Conservation (phyloP, 2,329 filamentous ascomycete genomes). For the Blastomyces emzantsi region DNA sequence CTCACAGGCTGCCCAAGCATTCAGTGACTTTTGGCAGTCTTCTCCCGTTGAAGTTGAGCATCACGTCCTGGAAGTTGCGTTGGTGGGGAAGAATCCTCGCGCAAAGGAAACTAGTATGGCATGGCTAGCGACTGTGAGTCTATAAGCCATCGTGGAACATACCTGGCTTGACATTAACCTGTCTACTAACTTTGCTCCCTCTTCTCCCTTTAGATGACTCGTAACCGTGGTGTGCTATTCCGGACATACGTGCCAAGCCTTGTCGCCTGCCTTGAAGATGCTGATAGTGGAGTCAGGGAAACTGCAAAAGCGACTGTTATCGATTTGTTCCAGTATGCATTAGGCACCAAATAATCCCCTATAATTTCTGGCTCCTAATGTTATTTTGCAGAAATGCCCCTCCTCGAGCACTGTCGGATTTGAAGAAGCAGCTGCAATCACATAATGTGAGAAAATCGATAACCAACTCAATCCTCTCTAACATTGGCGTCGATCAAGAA, state of each 20-base stretch:
- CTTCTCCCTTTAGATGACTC: slow-evolving; percentile 56
- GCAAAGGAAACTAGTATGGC: slow-evolving; percentile 78
- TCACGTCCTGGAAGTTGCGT: slow-evolving; percentile 65
- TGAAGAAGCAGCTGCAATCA: slow-evolving; percentile 76
- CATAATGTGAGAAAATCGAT: slow-evolving; percentile 83
- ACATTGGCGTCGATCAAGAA: slow-evolving; percentile 45
- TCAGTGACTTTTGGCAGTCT: slow-evolving; percentile 66
- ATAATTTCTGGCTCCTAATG: background rate
- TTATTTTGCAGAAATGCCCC: slow-evolving; percentile 55
- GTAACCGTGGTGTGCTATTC: slow-evolving; percentile 69
- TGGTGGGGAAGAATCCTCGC: slow-evolving; percentile 70
- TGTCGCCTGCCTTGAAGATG: slow-evolving; percentile 82
- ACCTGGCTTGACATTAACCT: slow-evolving; percentile 7
- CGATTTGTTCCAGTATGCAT: slow-evolving; percentile 66
- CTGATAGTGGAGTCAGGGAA: slow-evolving; percentile 79
- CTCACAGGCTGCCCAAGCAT: slow-evolving; percentile 60
- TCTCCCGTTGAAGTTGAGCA: slow-evolving; percentile 67
- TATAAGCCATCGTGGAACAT: slow-evolving; percentile 10
- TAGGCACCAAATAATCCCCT: background rate
- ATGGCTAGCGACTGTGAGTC: slow-evolving; percentile 67
- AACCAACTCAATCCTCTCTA: slow-evolving; percentile 67
- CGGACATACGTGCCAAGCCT: slow-evolving; percentile 71
- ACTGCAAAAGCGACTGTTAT: slow-evolving; percentile 74
- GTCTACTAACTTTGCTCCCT: background rate
- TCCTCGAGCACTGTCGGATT: slow-evolving; percentile 72